Conservation (phyloP, 768 basidiomycete species). For the Tremella mesenterica region DNA sequence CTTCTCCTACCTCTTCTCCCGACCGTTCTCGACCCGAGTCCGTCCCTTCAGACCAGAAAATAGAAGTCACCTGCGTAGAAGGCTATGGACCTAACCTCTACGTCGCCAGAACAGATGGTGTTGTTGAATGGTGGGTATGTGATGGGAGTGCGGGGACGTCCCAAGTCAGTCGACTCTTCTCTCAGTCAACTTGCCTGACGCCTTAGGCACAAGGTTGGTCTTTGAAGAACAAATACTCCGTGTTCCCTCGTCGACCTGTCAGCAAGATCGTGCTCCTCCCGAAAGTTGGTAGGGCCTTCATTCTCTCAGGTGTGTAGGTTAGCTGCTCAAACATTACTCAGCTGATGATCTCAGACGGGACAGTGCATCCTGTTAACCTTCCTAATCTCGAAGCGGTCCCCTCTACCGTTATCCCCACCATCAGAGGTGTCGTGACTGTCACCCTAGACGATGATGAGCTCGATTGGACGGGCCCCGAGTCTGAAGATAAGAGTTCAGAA, state of each 20-base stretch:
- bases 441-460: constrained; percentile 64
- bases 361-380: constrained; percentile 66
- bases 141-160: constrained; percentile 44
- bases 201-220: constrained; percentile 53
- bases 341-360: constrained; percentile 47
- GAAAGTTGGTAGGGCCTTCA: constrained; percentile 61
- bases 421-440: constrained; percentile 70
- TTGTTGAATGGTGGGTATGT: constrained; percentile 68
- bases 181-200: neutral
- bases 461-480: constrained; percentile 41
- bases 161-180: constrained; percentile 11
- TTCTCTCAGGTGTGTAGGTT: constrained; percentile 65
- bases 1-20: neutral
- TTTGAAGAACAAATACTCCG: constrained; percentile 59
- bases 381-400: constrained; percentile 71
- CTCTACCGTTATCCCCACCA: constrained; percentile 46
- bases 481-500: constrained; percentile 22
- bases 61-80: constrained; percentile 31
- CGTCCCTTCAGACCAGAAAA: neutral
- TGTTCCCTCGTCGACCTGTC: constrained; percentile 62
- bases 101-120: constrained; percentile 74
- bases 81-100: constrained; percentile 61
- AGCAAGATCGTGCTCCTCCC: constrained; percentile 74
- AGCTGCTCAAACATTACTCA: constrained; percentile 24
- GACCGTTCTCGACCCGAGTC: neutral